A percentile compares a stretch with the other conserved stretches of the same genome.
phyloP scores from a whole-genome alignment of 2,329 filamentous ascomycete species.

The Nemania bipapillata region DNA sequence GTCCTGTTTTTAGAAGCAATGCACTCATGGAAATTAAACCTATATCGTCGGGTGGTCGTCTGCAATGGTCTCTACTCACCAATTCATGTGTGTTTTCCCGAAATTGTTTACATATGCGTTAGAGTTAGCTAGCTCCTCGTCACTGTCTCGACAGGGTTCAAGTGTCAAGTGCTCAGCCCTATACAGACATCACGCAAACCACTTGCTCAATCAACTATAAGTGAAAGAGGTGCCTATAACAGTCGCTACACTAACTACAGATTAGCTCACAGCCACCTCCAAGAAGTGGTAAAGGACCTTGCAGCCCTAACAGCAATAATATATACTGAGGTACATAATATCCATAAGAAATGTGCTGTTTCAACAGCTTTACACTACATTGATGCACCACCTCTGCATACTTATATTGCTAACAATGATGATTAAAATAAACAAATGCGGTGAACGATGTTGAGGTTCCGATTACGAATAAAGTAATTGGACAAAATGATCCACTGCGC shows the following conservation, averaged over 20 bases:
- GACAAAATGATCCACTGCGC: constrained; percentile 30
- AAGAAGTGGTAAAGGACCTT: constrained; percentile 37
- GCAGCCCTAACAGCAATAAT: constrained; percentile 21
- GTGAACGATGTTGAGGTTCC: too few relatives aligned
- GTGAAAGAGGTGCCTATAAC: neutral
- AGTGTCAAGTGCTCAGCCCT: constrained; percentile 41
- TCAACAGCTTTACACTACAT: neutral
- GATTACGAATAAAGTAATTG: neutral
- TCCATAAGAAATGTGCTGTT: neutral
- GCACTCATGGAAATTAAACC: constrained; percentile 12
- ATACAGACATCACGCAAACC: constrained; percentile 25
- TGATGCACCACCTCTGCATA: neutral
- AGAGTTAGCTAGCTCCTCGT: neutral
- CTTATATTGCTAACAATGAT: neutral
- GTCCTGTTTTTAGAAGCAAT: constrained; percentile 35
- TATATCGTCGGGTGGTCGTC: neutral
- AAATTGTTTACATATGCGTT: neutral
- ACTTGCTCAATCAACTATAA: neutral
- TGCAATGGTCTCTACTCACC: neutral
- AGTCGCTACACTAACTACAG: constrained; percentile 11
- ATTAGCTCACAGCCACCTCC: constrained; percentile 43
- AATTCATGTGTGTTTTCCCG: neutral
- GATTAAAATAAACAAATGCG: too few relatives aligned
- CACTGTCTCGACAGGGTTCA: neutral
- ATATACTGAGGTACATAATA: too few relatives aligned